Evolutionary conservation across 2,329 filamentous ascomycete species (phyloP).

Genomic region (Trichoderma atrobrunneum): DNA sequence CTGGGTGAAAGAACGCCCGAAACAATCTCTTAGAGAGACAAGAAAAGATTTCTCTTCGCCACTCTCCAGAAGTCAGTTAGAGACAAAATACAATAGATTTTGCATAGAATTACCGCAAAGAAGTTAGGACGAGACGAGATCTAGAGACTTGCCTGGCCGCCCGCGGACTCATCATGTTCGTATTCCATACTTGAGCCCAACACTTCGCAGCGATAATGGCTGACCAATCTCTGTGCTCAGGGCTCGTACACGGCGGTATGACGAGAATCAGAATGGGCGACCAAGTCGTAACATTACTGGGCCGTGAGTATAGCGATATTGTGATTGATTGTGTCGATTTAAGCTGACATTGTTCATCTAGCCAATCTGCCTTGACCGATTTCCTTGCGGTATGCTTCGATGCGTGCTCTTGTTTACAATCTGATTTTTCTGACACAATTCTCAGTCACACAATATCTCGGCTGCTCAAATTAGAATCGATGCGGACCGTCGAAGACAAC

Average conservation of each 20-base stretch:
- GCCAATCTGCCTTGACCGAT: slow-evolving; percentile 53
- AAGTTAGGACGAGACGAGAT: not conserved
- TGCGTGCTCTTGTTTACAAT: slow-evolving; percentile 61
- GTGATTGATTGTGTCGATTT: not conserved
- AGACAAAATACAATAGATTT: not conserved
- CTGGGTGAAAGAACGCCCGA: slow-evolving; percentile 19
- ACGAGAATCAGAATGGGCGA: slow-evolving; percentile 23
- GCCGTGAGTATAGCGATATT: slow-evolving; percentile 32
- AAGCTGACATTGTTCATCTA: slow-evolving; percentile 23
- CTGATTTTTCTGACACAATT: slow-evolving; percentile 23
- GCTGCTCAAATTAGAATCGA: slow-evolving; percentile 52
- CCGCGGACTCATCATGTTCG: slow-evolving; percentile 6
- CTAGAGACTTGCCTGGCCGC: not conserved
- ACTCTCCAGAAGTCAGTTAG: not conserved
- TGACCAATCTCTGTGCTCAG: slow-evolving; percentile 9
- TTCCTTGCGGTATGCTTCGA: slow-evolving; percentile 45
- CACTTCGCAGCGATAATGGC: not conserved
- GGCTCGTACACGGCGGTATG: slow-evolving; percentile 22
- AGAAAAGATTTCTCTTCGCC: not conserved
- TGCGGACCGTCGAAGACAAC: slow-evolving; percentile 47
- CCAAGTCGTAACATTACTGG: slow-evolving; percentile 37
- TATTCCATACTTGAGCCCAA: not conserved
- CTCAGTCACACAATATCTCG: slow-evolving; percentile 69
- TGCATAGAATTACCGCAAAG: not conserved
- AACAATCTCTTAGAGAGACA: not conserved